phyloP scores from a whole-genome alignment of 192 early-diverging fungal species.

The Polychytrium aggregatum region DNA sequence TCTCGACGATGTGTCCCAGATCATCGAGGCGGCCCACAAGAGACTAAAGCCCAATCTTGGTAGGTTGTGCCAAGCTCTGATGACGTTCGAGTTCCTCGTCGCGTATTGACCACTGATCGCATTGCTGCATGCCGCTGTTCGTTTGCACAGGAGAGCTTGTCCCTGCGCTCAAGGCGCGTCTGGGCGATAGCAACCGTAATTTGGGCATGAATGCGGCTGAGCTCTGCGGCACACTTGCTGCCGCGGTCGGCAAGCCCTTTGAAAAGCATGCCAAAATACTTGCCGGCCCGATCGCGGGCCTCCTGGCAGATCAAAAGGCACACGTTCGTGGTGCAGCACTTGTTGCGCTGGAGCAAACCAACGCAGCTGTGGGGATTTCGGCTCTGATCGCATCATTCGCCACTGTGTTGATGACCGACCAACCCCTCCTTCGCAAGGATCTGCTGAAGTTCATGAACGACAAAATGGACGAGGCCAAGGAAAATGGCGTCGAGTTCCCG shows the following conservation, averaged over 20 bases:
- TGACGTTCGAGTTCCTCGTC: too few species aligned
- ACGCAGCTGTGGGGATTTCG: constrained; percentile 59
- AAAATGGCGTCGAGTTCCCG: constrained; percentile 14
- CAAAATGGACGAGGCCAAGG: constrained; percentile 35
- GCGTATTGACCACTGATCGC: too few species aligned
- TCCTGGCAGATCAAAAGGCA: constrained; percentile 83
- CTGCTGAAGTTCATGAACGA: constrained; percentile 71
- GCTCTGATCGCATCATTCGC: constrained; percentile 51
- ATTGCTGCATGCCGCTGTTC: not conserved
- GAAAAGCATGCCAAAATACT: constrained; percentile 62
- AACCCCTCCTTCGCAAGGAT: constrained; percentile 80
- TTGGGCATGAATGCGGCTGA: constrained; percentile 69
- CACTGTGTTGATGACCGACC: constrained; percentile 59
- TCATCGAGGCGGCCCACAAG: constrained; percentile 68
- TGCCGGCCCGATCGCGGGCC: constrained; percentile 54
- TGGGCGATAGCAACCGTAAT: constrained; percentile 88
- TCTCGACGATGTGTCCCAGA: constrained; percentile 65
- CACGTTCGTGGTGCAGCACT: constrained; percentile 72
- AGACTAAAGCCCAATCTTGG: constrained; percentile 70
- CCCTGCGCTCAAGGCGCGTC: constrained; percentile 66
- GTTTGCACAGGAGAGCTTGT: constrained; percentile 44
- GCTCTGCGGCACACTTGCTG: constrained; percentile 63
- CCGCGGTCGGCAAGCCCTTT: constrained; percentile 79
- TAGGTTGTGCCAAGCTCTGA: too few species aligned
- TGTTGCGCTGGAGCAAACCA: constrained; percentile 58